Evolutionary conservation across 352 stramenopile species (phyloP), one percentile per base, ranked within the genome.

Genomic region (Phytophthora sp.): DNA sequence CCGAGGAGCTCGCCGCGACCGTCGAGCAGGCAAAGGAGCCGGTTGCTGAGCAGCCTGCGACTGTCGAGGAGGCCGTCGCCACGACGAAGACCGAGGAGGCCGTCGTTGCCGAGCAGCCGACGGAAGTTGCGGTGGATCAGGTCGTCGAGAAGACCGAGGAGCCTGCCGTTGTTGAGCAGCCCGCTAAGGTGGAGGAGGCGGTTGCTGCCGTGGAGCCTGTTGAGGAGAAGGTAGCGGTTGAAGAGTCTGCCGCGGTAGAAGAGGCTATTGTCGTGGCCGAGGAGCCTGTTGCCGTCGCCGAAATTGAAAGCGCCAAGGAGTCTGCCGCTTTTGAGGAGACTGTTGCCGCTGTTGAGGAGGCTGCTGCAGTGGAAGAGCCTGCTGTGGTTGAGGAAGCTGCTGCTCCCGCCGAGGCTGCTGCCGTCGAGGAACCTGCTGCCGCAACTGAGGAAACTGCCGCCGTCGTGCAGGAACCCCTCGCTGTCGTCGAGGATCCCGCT

Each of bases 1-100:
- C 50, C 23, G 42, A 62, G n/a, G 42, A 63, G 11, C 34, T 50
- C 20, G 50, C 44, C 43, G 44, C 54, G 17, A 41, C 49, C 43
- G 44, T 59, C 15, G 50, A n/a, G n/a, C n/a, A n/a, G n/a, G n/a
- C 32, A 43, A 41, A 44, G 11, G 35, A 61, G 34, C 2, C 28
- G 35, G 30, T 23, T 53, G 46, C 35, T 11, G 44, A 64, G 18
- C 4, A 54, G 26, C 23, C 34, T 15, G 50, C 32, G 18, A 31
- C 27, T 55, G 17, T 30, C 9, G 49, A 69, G 39, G 30, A 62
- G 17, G 7, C 48, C 12, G 32, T 39, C 5, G 54, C 32, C 5
- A n/a, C 17, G 24, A 15, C 23, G 26, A 24, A 64, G 35, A 4
- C 23, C 38, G 53, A 5, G 28, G 41, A 26, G 24, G 21, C 23